Base-by-base conservation (phyloP, 495 filamentous ascomycete genomes). In the Glutinoglossum americanum region DNA sequence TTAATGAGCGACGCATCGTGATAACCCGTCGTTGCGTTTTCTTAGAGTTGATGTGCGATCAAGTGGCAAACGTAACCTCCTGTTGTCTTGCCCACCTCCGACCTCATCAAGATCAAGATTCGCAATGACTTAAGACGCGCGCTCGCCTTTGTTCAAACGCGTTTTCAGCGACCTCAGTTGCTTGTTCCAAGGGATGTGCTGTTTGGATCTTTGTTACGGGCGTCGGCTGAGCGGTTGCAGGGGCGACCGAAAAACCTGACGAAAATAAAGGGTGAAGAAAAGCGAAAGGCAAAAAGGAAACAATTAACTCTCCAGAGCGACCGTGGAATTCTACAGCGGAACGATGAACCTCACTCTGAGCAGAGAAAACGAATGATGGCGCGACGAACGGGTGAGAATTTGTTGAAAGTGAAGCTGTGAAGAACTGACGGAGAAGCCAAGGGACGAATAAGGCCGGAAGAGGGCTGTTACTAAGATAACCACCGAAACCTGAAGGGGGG, bases 31-130 rank as follows among this genome's bases (percentile, higher is more conserved):
- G 59, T 33, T 60, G 51, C 55, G 27, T 21, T 27, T 10, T 19
- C 41, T 54, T 37, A 11, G 44, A 61, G 54, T 15, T n/a, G 47
- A 49, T n/a, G 47, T 49, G 47, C 47, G 47, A 49, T 15, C n/a
- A 2, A 1, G 25, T 4, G 6, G 47, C 8, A 27, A 27, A n/a
- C 47, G 47, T 49, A 25, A 39, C 25, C 28, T 55, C 33, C 33
- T 39, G 49, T 44, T 54, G 41, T 32, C 21, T 30, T 33, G 15
- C 30, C 41, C 51, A 27, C 15, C 49, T 55, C 25, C 39, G 17
- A 23, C 32, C 23, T 32, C 47, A 45, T 33, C 21, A 10, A 51
- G n/a, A 49, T 23, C 47, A 2, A 49, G n/a, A n/a, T n/a, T n/a
- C 25, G 47, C 3, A 15, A 23, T n/a, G 8, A 23, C 6, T 6